Base-by-base conservation (phyloP, 2,329 filamentous ascomycete species). In the Davidsoniella neocaledoniae region DNA sequence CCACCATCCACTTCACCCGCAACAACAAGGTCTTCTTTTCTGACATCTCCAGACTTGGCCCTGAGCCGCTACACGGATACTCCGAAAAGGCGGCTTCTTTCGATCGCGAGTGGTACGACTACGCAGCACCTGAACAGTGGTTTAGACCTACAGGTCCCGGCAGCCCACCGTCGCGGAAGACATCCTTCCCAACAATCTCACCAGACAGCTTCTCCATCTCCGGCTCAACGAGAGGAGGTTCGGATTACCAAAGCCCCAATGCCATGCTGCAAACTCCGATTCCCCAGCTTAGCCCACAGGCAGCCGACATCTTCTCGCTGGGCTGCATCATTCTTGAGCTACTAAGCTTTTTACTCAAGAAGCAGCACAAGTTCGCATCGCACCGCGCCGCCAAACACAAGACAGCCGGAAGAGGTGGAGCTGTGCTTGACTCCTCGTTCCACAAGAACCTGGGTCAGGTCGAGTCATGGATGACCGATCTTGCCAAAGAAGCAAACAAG, bases 311-410 rank as follows among this genome's bases (percentile, higher is more conserved):
- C 17, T 88, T 83, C 63, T 83, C 81, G 2, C 68, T 86, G 1
- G 83, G 77, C 8, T 83, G 81, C 60, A 71, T 86, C 47, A 82
- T 82, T 53, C 67, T 86, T 14, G 83, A 88, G 55, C 71, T 87
- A 26, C 59, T 86, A 17, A 78, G 77, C 19, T 78, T 83, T 58
- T 66, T 83, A 51, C 63, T 86, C 53, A 83, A 84, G 60, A 78
- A 79, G 56, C 70, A 75, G 1, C 72, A 74, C 46, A 73, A 79
- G 23, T 86, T 86, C 58, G 68, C 76, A 33, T 70, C 76, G 21
- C 78, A 84, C 59, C 77, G 83, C 5, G 72, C 76, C 1, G 72
- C 75, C 3, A 80, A 79, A 58, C 77, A 81, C 59, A 79, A 78
- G 59, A 72, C 65, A 39, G 62, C 70, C 12, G 71, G 72, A 0